Conservation (phyloP, 2,329 filamentous ascomycete species). For the Monilinia vaccinii-corymbosi region DNA sequence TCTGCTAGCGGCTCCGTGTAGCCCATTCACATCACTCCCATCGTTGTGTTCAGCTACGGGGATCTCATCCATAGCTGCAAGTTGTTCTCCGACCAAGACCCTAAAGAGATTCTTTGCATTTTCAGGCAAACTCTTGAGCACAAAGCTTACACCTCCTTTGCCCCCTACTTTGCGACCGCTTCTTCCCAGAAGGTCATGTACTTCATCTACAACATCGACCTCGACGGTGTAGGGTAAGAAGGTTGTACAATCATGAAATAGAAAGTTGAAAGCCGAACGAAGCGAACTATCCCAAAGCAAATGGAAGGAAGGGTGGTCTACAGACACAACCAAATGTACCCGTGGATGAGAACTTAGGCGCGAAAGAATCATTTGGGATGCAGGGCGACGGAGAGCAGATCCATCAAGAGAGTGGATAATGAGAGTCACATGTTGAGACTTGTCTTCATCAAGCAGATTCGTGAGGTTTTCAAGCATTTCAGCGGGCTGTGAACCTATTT, state of each 20-base stretch:
- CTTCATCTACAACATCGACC: conserved; percentile 78
- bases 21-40: conserved; percentile 29
- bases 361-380: conserved; percentile 63
- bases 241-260: conserved; percentile 92
- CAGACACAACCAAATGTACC: conserved; percentile 68
- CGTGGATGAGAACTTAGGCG: conserved; percentile 65
- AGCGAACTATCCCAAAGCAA: conserved; percentile 83
- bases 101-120: conserved; percentile 85
- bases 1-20: conserved; percentile 18
- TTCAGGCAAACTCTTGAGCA: conserved; percentile 81
- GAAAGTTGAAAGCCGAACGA: conserved; percentile 74
- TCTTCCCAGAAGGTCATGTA: conserved; percentile 77
- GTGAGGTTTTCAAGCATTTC: conserved; percentile 61
- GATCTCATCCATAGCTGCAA: conserved; percentile 55
- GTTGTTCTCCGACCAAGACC: conserved; percentile 74
- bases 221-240: conserved; percentile 68
- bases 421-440: conserved; percentile 46
- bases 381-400: conserved; percentile 59
- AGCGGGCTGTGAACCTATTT: conserved; percentile 43
- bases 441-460: conserved; percentile 45
- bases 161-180: conserved; percentile 74
- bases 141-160: conserved; percentile 84
- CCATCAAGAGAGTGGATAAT: conserved; percentile 85
- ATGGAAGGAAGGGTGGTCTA: conserved; percentile 79
- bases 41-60: conserved; percentile 40